Evolutionary conservation across 2,329 filamentous ascomycete genomes (phyloP).

Genomic region (Ceratocystis diversiconidia): DNA sequence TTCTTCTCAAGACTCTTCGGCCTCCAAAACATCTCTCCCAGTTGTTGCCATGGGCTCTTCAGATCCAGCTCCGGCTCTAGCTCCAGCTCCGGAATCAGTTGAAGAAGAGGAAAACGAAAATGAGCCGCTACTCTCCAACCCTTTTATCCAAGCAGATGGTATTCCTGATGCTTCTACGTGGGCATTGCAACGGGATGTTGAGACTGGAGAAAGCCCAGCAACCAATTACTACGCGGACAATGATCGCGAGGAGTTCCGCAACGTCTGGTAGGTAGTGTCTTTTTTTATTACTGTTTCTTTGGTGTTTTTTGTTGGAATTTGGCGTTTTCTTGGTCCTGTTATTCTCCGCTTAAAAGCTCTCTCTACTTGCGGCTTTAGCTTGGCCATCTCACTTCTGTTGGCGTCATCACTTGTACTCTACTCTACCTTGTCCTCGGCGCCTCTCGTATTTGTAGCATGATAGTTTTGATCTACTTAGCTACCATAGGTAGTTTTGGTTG

Average conservation of each 20-base stretch:
- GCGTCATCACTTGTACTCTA: background rate
- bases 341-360: background rate
- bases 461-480: background rate
- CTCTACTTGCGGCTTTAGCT: background rate
- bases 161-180: background rate
- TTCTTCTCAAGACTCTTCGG: background rate
- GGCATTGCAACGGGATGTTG: background rate
- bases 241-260: slow-evolving; percentile 32
- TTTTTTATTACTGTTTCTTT: slow-evolving; percentile 1
- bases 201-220: background rate
- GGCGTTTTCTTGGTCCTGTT: slow-evolving; percentile 2
- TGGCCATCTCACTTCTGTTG: background rate
- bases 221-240: slow-evolving; percentile 23
- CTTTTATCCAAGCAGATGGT: slow-evolving; percentile 14
- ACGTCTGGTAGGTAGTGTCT: slow-evolving; percentile 30
- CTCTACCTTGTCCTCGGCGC: background rate
- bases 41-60: background rate
- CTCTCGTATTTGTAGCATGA: background rate
- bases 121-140: slow-evolving; percentile 3
- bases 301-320: background rate
- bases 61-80: background rate
- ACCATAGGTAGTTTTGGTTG: background rate
- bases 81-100: background rate
- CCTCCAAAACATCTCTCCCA: background rate
- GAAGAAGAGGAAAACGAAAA: background rate